Percentiles rank a stretch among this genome's conserved stretches.
Conservation (phyloP, 441 rosid genomes). For the Adansonia rubrostipa region DNA sequence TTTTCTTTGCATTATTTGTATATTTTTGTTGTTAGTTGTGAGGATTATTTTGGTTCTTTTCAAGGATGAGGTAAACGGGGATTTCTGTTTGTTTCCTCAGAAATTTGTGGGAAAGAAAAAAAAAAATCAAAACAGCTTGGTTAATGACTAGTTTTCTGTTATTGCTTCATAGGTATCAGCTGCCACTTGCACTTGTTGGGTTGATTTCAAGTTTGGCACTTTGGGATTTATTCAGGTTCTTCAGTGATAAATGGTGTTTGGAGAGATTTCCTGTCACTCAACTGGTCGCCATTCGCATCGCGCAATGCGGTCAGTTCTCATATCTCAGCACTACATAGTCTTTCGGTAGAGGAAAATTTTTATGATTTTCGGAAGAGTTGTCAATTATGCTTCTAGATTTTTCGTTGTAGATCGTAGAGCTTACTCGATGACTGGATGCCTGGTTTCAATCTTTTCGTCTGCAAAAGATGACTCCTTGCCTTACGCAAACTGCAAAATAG, state of each 20-base stretch:
- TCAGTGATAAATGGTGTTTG: constrained; percentile 68
- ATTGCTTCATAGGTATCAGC: constrained; percentile 66
- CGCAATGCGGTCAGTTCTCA: constrained; percentile 72
- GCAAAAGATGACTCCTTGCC: neutral
- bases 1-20: neutral
- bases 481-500: neutral
- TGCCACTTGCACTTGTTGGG: constrained; percentile 88
- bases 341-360: neutral
- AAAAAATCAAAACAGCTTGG: neutral
- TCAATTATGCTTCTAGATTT: neutral
- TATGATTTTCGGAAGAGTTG: constrained; percentile 13
- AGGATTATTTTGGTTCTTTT: neutral
- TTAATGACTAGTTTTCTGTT: neutral
- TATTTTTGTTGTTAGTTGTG: neutral
- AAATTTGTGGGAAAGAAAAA: constrained; percentile 17
- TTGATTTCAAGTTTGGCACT: constrained; percentile 77
- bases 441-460: neutral
- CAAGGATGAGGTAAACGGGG: neutral
- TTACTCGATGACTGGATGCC: neutral
- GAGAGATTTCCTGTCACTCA: constrained; percentile 58
- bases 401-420: neutral
- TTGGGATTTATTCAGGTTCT: constrained; percentile 85
- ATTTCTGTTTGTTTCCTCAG: constrained; percentile 14
- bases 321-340: neutral
- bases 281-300: constrained; percentile 59